A percentile compares a stretch with the other conserved stretches of the same genome.
Evolutionary conservation across 257 asterid genomes (phyloP).

Genomic region (Nicotiana obtusifolia): DNA sequence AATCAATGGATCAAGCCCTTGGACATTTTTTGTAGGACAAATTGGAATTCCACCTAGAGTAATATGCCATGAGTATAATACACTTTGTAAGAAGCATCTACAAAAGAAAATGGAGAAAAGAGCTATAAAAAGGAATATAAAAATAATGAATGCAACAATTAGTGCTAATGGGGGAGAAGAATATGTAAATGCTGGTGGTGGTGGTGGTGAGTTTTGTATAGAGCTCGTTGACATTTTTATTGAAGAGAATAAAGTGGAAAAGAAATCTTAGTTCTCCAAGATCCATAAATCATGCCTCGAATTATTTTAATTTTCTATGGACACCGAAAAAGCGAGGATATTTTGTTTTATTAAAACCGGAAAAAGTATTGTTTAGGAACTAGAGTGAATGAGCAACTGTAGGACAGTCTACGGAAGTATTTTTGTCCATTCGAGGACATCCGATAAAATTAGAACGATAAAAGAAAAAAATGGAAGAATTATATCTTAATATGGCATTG

Average conservation of each 20-base stretch:
- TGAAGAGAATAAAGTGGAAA: not conserved
- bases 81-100: constrained; percentile 52
- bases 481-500: too few species aligned
- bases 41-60: constrained; percentile 26
- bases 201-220: not conserved
- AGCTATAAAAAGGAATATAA: constrained; percentile 54
- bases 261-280: not conserved
- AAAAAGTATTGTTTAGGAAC: not conserved
- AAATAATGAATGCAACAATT: constrained; percentile 46
- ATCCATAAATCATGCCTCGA: not conserved
- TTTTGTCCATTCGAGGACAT: not conserved
- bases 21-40: constrained; percentile 15
- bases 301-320: not conserved
- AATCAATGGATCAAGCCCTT: constrained; percentile 57
- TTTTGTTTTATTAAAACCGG: too few species aligned
- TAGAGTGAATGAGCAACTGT: not conserved
- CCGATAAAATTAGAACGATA: too few species aligned
- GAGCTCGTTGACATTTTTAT: not conserved
- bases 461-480: too few species aligned
- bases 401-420: not conserved
- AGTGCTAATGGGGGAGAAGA: constrained; percentile 46
- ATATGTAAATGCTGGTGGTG: constrained; percentile 19
- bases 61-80: constrained; percentile 49
- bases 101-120: constrained; percentile 70
- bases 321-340: not conserved